A percentile compares a stretch with the other conserved stretches of the same genome.
Conservation (phyloP, 164 flowering plant species). For the Chloranthus sessilifolius region DNA sequence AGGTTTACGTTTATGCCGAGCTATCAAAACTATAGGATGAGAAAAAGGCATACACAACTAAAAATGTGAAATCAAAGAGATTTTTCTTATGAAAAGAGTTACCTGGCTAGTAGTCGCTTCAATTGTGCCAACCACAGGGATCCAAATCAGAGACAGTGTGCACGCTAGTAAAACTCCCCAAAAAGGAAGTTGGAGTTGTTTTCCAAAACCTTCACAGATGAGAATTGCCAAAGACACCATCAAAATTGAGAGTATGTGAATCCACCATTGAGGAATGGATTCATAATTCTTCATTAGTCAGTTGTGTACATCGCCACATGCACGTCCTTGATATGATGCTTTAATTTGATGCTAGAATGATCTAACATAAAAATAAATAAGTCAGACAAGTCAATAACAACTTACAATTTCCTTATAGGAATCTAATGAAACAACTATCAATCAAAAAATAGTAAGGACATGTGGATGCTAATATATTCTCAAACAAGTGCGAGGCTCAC, state of each 20-base stretch:
- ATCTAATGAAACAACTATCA: too few species aligned
- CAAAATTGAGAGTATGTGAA: conserved; percentile 24
- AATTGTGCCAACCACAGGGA: conserved; percentile 67
- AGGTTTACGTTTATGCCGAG: too few species aligned
- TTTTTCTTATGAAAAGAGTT: too few species aligned
- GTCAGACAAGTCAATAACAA: not conserved
- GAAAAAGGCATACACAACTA: too few species aligned
- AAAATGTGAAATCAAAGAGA: too few species aligned
- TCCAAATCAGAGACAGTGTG: conserved; percentile 49
- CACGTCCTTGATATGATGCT: conserved; percentile 9
- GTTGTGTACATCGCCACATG: conserved; percentile 36
- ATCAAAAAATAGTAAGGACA: too few species aligned
- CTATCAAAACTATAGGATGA: too few species aligned
- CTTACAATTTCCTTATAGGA: too few species aligned
- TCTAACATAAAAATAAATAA: conserved; percentile 3
- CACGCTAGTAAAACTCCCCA: conserved; percentile 79
- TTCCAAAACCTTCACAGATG: conserved; percentile 56
- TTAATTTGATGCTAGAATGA: conserved; percentile 6
- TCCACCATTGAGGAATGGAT: conserved; percentile 84
- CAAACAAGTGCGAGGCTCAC: not conserved
- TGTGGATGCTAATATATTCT: too few species aligned
- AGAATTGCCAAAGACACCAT: conserved; percentile 34
- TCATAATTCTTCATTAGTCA: conserved; percentile 75
- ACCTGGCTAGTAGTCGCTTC: conserved; percentile 74
- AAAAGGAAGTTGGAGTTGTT: conserved; percentile 77